Conservation (phyloP, 371 early-diverging fungal species). For the Zopfochytrium polystomum region DNA sequence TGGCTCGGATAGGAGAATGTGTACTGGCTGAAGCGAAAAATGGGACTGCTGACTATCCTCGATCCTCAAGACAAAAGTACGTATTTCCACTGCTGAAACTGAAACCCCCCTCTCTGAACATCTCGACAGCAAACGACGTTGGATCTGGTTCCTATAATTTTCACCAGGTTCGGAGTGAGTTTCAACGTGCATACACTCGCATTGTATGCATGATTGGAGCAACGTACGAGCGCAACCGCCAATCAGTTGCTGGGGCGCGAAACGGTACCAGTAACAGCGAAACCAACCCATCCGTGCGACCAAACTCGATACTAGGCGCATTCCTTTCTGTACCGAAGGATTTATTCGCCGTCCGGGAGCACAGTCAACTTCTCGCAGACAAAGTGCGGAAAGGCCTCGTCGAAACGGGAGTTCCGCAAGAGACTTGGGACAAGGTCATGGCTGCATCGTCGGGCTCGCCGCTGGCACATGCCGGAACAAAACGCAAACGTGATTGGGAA, state of each 20-base stretch:
- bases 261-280: background rate
- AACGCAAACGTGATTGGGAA: background rate
- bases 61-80: constrained; percentile 36
- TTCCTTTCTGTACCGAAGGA: constrained; percentile 30
- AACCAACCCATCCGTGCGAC: constrained; percentile 1
- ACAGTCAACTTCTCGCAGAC: constrained; percentile 21
- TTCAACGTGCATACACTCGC: constrained; percentile 24
- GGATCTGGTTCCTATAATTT: constrained; percentile 30
- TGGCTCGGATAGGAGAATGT: background rate
- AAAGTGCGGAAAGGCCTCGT: constrained; percentile 6
- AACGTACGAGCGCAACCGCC: constrained; percentile 14
- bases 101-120: background rate
- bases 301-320: constrained; percentile 35
- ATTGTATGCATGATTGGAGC: constrained; percentile 34
- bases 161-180: constrained; percentile 27
- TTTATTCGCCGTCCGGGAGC: constrained; percentile 23
- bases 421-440: constrained; percentile 9
- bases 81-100: constrained; percentile 1
- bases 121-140: constrained; percentile 36
- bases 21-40: constrained; percentile 3
- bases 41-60: constrained; percentile 5
- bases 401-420: constrained; percentile 11
- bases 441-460: constrained; percentile 1
- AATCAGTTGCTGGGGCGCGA: background rate
- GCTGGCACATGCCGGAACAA: background rate